Conservation (phyloP, 1,284 basidiomycete genomes). For the Ustilago shanxiensis region DNA sequence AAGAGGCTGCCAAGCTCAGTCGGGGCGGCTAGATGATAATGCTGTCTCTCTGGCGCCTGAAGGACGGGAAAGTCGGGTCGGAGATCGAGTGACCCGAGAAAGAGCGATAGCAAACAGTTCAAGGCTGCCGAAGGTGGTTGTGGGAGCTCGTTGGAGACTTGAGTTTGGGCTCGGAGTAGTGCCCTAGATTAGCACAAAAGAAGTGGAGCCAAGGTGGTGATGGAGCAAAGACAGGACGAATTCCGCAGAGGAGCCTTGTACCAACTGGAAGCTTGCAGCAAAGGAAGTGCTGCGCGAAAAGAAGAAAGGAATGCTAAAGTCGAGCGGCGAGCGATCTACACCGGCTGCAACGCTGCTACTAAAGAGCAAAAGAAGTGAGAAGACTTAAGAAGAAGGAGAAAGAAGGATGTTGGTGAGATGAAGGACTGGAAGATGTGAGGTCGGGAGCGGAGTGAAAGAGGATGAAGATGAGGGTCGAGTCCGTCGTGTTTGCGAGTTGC, state of each 20-base stretch:
- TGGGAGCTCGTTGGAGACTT: not conserved
- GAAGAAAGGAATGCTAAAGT: not conserved
- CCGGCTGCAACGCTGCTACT: not conserved
- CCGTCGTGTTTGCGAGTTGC: not conserved
- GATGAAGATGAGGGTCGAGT: not conserved
- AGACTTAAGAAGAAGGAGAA: not conserved
- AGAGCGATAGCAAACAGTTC: not conserved
- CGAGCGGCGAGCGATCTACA: not conserved
- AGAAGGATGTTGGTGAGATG: conserved; percentile 4
- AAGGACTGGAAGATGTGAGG: not conserved
- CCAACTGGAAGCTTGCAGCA: not conserved
- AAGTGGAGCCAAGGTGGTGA: not conserved
- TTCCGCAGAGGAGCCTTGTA: not conserved
- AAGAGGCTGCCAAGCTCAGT: not conserved
- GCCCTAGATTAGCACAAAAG: not conserved
- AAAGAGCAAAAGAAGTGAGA: not conserved
- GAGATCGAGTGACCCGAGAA: not conserved
- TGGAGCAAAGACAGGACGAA: not conserved
- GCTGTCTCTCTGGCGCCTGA: not conserved
- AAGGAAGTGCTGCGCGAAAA: not conserved
- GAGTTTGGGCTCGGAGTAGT: not conserved
- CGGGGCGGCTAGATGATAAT: conserved; percentile 4
- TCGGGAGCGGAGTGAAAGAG: not conserved
- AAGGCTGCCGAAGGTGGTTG: not conserved
- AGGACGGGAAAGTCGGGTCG: not conserved